A percentile compares a stretch with the other conserved stretches of the same genome.
Evolutionary conservation across 495 filamentous ascomycete species (phyloP).

Genomic region (Talaromyces liani): DNA sequence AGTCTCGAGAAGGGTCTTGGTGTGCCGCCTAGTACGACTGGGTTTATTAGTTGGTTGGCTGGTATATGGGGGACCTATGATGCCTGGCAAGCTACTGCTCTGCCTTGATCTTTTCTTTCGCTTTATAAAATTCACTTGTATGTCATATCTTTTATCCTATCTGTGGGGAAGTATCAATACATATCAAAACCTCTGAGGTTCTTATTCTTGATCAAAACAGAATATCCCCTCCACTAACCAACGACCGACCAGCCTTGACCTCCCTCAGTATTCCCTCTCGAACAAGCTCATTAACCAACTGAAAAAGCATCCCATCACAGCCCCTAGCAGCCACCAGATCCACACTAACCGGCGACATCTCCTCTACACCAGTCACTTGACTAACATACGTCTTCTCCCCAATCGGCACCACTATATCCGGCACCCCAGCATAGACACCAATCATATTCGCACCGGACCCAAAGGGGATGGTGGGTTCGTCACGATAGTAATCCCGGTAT

Average conservation of each 20-base stretch:
- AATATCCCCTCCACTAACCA: background rate
- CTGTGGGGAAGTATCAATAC: background rate
- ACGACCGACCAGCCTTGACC: background rate
- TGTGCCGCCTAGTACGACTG: constrained; percentile 56
- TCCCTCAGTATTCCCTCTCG: constrained; percentile 36
- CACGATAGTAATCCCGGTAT: constrained; percentile 26
- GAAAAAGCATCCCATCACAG: constrained; percentile 54
- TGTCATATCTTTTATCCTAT: background rate
- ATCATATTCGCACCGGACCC: constrained; percentile 26
- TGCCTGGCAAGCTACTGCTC: constrained; percentile 27
- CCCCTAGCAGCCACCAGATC: constrained; percentile 53
- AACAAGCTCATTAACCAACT: constrained; percentile 44
- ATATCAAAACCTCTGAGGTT: background rate
- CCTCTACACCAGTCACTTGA: constrained; percentile 43
- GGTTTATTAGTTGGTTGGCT: constrained; percentile 57
- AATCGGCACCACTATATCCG: constrained; percentile 52
- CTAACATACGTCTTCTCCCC: constrained; percentile 46
- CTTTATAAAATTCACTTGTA: background rate
- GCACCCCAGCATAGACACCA: constrained; percentile 36
- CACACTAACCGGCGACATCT: constrained; percentile 52
- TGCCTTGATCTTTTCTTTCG: background rate
- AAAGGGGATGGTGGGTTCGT: constrained; percentile 20
- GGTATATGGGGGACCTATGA: constrained; percentile 34
- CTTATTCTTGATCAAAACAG: background rate
- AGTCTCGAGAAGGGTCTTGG: constrained; percentile 67